Evolutionary conservation across 1,284 basidiomycete species (phyloP).

Genomic region (Thecaphora frezii): DNA sequence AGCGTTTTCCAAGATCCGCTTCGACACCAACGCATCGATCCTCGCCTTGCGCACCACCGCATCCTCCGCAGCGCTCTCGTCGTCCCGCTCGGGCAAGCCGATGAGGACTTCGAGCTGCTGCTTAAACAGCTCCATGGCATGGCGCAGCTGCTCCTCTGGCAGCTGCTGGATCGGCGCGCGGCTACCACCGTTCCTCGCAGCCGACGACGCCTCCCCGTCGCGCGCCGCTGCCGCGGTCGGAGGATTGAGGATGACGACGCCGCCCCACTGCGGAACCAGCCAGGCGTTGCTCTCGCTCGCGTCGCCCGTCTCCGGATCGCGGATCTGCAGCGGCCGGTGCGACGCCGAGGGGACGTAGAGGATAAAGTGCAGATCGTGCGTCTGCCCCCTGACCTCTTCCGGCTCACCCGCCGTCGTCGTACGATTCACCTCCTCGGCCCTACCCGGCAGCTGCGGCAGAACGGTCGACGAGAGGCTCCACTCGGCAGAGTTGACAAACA

Average conservation of each 20-base stretch:
- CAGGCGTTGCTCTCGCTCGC: slow-evolving; percentile 65
- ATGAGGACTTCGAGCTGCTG: slow-evolving; percentile 76
- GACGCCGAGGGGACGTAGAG: slow-evolving; percentile 77
- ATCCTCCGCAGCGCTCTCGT: neutral
- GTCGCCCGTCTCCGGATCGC: slow-evolving; percentile 59
- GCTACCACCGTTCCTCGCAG: neutral
- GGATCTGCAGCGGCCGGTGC: slow-evolving; percentile 72
- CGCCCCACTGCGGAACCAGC: slow-evolving; percentile 92
- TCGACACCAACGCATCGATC: slow-evolving; percentile 22
- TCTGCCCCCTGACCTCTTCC: slow-evolving; percentile 23
- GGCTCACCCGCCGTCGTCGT: neutral
- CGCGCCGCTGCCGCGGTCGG: neutral
- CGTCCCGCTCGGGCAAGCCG: slow-evolving; percentile 64
- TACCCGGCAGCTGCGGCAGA: slow-evolving; percentile 9
- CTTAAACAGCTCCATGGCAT: slow-evolving; percentile 72
- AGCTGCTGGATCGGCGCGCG: slow-evolving; percentile 6
- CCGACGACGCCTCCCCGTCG: neutral
- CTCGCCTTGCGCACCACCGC: neutral
- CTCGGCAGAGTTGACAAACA: slow-evolving; percentile 91
- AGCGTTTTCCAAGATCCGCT: slow-evolving; percentile 36
- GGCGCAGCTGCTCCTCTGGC: slow-evolving; percentile 61
- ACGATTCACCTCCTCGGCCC: slow-evolving; percentile 4
- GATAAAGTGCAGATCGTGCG: slow-evolving; percentile 82
- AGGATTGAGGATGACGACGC: slow-evolving; percentile 76
- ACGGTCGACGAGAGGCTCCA: slow-evolving; percentile 70